Base-by-base conservation (phyloP, 176 grass and related monocot species). In the Tillandsia leiboldiana region DNA sequence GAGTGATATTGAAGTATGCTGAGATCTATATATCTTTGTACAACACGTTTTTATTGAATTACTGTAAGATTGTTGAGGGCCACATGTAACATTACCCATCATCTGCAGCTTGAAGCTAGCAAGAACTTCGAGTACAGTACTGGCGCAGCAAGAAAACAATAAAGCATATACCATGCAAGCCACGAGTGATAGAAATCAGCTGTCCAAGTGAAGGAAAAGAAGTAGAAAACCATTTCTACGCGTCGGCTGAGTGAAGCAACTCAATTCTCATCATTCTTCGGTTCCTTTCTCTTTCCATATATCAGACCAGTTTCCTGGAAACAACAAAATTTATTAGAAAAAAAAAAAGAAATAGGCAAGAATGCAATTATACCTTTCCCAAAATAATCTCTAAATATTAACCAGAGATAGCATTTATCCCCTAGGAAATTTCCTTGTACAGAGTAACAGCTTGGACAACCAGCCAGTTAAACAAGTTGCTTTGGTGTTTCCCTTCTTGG, bases 261-360 rank as follows among this genome's bases (percentile, higher is more conserved):
- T 80, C 86, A 88, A 47, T 78, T 76, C 1, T 84, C 77, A 73
- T 68, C 81, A 63, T 73, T 72, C 13, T 87, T 65, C 54, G 81
- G 61, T 49, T 74, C 79, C 82, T 83, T 90, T 72, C 83, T 97
- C 78, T 93, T 99, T 70, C 94, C 94, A 73, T 90, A 93, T 80
- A 79, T 80, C 63, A 99, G 83, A 63, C 89, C 87, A 72, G 87
- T 93, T 77, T 90, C 94, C 87, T 92, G 80, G 65, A 63, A 49
- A 84, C 72, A 51, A 63, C 51, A 15, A 71, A 63, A 14, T 73
- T 62, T 58, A 64, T 53, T 79, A 83, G 64, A 20, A 54, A 27
- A 72, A 27, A 72, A 14, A 48, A n/a, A 77, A 75, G 53, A 9
- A 85, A 28, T 2, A 51, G 11, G 12, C 1, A 50, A 69, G 24